Evolutionary conservation across 805 yeast genomes (phyloP).

Genomic region (Metschnikowia gelsemii): DNA sequence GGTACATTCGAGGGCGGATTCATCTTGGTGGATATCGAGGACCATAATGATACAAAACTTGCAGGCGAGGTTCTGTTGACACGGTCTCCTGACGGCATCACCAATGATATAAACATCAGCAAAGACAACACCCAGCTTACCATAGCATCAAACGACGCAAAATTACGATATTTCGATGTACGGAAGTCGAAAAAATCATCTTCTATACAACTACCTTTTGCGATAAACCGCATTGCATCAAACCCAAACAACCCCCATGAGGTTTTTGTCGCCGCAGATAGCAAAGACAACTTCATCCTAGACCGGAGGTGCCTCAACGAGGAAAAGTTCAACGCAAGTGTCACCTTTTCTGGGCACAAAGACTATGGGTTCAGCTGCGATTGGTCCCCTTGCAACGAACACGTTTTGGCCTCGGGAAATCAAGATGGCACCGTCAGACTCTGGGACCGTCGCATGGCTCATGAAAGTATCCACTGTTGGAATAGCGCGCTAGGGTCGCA

Average conservation of each 20-base stretch:
- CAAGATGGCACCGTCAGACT: slow-evolving; percentile 59
- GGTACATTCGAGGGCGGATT: slow-evolving; percentile 58
- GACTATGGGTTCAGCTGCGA: slow-evolving; percentile 62
- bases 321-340: slow-evolving; percentile 9
- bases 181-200: slow-evolving; percentile 14
- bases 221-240: slow-evolving; percentile 49
- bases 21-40: slow-evolving; percentile 36
- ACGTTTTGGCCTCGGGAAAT: slow-evolving; percentile 52
- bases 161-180: slow-evolving; percentile 43
- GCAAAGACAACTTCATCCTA: slow-evolving; percentile 39
- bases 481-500: slow-evolving; percentile 33
- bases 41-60: slow-evolving; percentile 20
- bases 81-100: slow-evolving; percentile 47
- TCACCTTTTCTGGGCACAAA: slow-evolving; percentile 43
- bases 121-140: slow-evolving; percentile 33
- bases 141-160: slow-evolving; percentile 52
- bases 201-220: slow-evolving; percentile 38
- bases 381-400: slow-evolving; percentile 48
- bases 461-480: slow-evolving; percentile 32
- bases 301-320: slow-evolving; percentile 38
- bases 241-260: slow-evolving; percentile 40
- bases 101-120: slow-evolving; percentile 46
- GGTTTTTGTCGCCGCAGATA: slow-evolving; percentile 52
- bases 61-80: slow-evolving; percentile 43
- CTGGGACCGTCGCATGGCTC: slow-evolving; percentile 48